A percentile compares a stretch with the other conserved stretches of the same genome.
Evolutionary conservation across 192 early-diverging fungal species (phyloP).

Genomic region (Coemansia umbellata): DNA sequence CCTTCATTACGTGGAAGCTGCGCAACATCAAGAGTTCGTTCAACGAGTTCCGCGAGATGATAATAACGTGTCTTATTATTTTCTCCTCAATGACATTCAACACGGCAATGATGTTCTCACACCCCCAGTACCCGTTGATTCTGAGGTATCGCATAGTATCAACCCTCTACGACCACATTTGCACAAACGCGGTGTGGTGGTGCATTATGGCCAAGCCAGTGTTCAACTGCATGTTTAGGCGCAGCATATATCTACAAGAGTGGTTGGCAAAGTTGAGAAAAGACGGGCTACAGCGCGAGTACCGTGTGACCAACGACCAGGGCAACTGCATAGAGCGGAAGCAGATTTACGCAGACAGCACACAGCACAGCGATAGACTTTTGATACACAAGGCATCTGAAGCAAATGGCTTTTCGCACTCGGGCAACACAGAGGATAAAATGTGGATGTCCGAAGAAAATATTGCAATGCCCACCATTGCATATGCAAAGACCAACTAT

Average conservation of each 20-base stretch:
- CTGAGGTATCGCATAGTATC: slow-evolving; percentile 9
- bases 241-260: slow-evolving; percentile 12
- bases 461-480: too few relatives aligned
- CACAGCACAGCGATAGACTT: too few relatives aligned
- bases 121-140: slow-evolving; percentile 17
- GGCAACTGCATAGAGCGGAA: neutral
- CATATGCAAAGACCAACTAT: too few relatives aligned
- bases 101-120: slow-evolving; percentile 11
- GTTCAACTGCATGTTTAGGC: slow-evolving; percentile 13
- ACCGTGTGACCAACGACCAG: slow-evolving; percentile 5
- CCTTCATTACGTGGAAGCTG: slow-evolving; percentile 14
- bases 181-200: slow-evolving; percentile 20
- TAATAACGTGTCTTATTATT: slow-evolving; percentile 17
- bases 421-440: too few relatives aligned
- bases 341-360: too few relatives aligned
- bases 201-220: slow-evolving; percentile 20
- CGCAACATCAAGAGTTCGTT: slow-evolving; percentile 42
- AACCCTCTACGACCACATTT: slow-evolving; percentile 13
- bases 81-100: slow-evolving; percentile 10
- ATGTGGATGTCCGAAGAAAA: too few relatives aligned
- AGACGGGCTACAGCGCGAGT: slow-evolving; percentile 22
- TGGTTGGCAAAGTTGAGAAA: slow-evolving; percentile 15
- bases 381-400: too few relatives aligned
- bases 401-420: too few relatives aligned
- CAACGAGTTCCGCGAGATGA: slow-evolving; percentile 34